phyloP scores from a whole-genome alignment of 208 protist genomes.

The Leishmania gerbilli region DNA sequence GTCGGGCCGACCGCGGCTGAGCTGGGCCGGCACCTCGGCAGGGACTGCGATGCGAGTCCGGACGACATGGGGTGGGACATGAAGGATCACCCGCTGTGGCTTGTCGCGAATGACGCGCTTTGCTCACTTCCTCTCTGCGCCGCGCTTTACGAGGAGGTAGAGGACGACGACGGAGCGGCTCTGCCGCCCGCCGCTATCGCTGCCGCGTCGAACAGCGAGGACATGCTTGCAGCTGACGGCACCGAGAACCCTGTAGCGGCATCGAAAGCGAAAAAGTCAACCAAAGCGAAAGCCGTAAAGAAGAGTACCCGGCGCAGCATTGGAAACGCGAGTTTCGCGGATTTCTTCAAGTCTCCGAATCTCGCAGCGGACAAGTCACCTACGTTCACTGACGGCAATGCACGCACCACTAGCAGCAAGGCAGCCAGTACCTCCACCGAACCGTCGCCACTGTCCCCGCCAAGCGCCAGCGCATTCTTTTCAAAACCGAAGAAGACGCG shows the following conservation, averaged over 20 bases:
- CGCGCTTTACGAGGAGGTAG: slow-evolving; percentile 88
- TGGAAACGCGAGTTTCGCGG: not conserved
- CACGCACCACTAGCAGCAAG: slow-evolving; percentile 1
- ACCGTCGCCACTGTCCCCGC: not conserved
- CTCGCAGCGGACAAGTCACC: not conserved
- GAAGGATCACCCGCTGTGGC: slow-evolving; percentile 75
- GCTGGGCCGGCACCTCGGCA: not conserved
- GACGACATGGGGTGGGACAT: slow-evolving; percentile 65
- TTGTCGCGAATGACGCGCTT: slow-evolving; percentile 72
- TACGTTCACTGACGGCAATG: not conserved
- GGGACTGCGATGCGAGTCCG: not conserved
- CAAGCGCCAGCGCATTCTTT: slow-evolving; percentile 8
- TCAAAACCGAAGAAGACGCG: slow-evolving; percentile 12
- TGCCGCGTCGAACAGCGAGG: not conserved
- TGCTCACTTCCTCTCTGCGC: slow-evolving; percentile 93
- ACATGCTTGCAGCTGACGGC: not conserved
- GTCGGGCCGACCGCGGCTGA: slow-evolving; percentile 8
- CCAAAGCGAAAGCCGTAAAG: not conserved
- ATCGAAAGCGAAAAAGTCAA: not conserved
- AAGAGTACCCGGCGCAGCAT: not conserved
- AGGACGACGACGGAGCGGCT: not conserved
- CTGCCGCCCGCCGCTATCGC: not conserved
- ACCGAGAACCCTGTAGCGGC: not conserved
- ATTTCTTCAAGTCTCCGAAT: slow-evolving; percentile 2
- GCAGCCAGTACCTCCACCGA: not conserved